Base-by-base conservation (phyloP, 1,139 yeast species). In the Nakaseomyces glabratus region DNA sequence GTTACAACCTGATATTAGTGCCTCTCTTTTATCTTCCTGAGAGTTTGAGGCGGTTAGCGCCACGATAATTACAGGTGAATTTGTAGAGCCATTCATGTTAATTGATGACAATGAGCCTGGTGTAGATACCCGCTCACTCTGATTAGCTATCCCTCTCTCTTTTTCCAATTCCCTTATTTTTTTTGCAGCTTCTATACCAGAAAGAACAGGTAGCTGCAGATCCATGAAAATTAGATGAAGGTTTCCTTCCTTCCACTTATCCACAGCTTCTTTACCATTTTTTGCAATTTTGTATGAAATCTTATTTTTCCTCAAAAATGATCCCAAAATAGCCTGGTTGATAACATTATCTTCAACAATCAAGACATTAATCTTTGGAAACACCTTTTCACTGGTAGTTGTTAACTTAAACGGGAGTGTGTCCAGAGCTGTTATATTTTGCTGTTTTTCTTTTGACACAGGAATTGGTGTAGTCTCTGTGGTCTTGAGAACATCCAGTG, bases 311-410 rank as follows among this genome's bases (percentile, higher is more conserved):
- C 88, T 71, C 56, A 90, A 66, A 52, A 86, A 90, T n/a, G 94
- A 85, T 19, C 90, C 94, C 53, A 90, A 68, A 68, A 90, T 88
- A 33, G 85, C 84, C 62, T 85, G 94, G 60, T 90, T 90, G 51
- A 90, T 88, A 32, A 90, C 81, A 57, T 90, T 90, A 66, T 90
- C 98, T 58, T 90, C 98, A 6, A 93, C 98, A 22, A 90, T 90
- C 37, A 90, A 63, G 3, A 90, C 95, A 24, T 86, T 84, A 35
- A 90, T 79, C 40, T 86, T 84, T 0, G 96, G 95, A 19, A 64
- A 48, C 20, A 64, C 57, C 30, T 48, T 52, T 31, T 49, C 53
- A 40, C 52, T 48, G 6, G 57, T 50, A 2, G 38, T 35, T 17
- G 34, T 32, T 9, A 28, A 33, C 6, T 35, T 26, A 8, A 26